Base-by-base conservation (phyloP, 2,329 filamentous ascomycete species). In the Aspergillus sp. region DNA sequence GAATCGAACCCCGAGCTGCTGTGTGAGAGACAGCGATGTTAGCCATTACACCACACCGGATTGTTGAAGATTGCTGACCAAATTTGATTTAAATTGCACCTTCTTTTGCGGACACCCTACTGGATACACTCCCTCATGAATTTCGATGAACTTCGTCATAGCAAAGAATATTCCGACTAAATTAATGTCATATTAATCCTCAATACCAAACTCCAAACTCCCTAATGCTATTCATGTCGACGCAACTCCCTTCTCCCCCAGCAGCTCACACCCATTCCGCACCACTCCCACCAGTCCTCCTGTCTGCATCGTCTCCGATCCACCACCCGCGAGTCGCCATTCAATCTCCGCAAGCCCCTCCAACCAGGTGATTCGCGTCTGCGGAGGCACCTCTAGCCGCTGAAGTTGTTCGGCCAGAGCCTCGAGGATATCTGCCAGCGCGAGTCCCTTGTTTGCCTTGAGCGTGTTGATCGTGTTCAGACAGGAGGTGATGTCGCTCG, bases 261-360 rank as follows among this genome's bases (percentile, higher is more conserved):
- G 81, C 55, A 97, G 75, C 70, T 96, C 93, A 25, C 90, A 92
- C 0, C 94, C 94, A 51, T 84, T 88, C 56, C 94, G 81, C 40
- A 99, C 84, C 4, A 96, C 89, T 1, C 93, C 94, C 10, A 97
- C 90, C 43, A 97, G 80, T 0, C 92, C 94, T 5, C 94, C 93
- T 0, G 94, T 97, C 77, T 99, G 94, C 53, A 99, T 83, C 5
- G 79, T 77, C 75, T 99, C 94, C 53, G 86, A 91, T 1, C 89
- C 92, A 19, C 94, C 94, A 41, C 91, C 89, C 31, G 92, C 88
- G 5, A 99, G 78, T 56, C 94, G 81, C 73, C 95, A 95, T 76
- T 99, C 94, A 48, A 99, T 89, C 63, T 97, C 89, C 0, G 93
- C 91, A 50, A 99, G 76, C 0, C 92, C 92, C 54, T 94, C 88